These are phyloP conservation scores for Verticillium tricorpus DNA, from an alignment of 2,329 filamentous ascomycete genomes.

Conservation along the genomic window DNA sequence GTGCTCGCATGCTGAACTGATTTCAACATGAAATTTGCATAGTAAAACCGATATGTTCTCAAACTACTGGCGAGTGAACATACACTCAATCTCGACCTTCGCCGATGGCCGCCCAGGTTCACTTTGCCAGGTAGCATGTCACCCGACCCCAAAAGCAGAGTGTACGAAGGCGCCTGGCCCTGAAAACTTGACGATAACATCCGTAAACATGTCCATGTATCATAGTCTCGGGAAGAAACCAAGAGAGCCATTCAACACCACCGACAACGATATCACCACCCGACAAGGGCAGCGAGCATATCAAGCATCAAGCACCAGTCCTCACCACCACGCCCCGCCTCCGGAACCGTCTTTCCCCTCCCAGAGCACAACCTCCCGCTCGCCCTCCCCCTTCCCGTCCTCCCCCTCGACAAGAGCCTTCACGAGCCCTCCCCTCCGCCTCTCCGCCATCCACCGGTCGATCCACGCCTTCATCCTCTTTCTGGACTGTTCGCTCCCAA, in stretches of 20 bases:
- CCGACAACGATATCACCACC: too few species aligned
- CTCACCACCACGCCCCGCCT: constrained; percentile 35
- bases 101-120: too few species aligned
- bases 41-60: too few species aligned
- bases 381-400: constrained; percentile 28
- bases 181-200: too few species aligned
- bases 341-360: constrained; percentile 32
- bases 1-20: background rate
- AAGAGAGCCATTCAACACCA: too few species aligned
- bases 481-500: constrained; percentile 53
- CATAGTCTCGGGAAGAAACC: too few species aligned
- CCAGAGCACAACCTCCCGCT: constrained; percentile 26
- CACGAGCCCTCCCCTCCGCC: constrained; percentile 50
- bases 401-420: constrained; percentile 36
- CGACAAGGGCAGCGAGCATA: background rate
- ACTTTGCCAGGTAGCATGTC: too few species aligned
- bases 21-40: background rate
- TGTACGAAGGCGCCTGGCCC: too few species aligned
- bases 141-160: too few species aligned
- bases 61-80: too few species aligned
- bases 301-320: background rate
- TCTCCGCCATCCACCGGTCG: constrained; percentile 57
- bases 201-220: too few species aligned
- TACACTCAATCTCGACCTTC: too few species aligned
- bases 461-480: constrained; percentile 61